Evolutionary conservation across 305 asterid genomes (phyloP), one percentile per base, ranked within the genome.

Genomic region (Coffea humblotiana): DNA sequence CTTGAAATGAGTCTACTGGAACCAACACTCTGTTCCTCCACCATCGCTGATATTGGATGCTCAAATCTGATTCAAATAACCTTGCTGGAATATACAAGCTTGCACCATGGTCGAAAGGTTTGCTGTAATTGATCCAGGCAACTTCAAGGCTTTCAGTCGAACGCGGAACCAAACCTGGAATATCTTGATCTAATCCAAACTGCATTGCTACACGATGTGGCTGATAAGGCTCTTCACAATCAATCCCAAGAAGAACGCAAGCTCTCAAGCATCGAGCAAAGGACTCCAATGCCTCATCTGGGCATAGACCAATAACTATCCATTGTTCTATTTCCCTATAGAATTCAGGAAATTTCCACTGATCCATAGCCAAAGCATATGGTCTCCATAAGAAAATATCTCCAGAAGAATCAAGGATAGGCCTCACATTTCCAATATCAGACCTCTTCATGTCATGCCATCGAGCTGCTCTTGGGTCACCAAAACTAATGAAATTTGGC

Each of bases 131-230:
- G 10, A 60, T 48, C 86, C 86, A 86, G 13, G 82, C 74, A 51
- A 60, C 64, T 21, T 84, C 80, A 0, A 29, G 69, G 47, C 73
- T 49, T 52, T 16, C 67, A 77, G n/a, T 19, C 2, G 65, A 71
- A 14, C 72, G 73, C 19, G 75, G 52, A 64, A 80, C 58, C 81
- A 88, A 60, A 11, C 45, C 80, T 5, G 89, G 92, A 67, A 87
- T 64, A 73, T 87, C 90, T 77, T 88, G 92, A 65, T 89, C 90
- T 0, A 79, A 63, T 10, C 92, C 91, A 72, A 86, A 84, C 51
- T 89, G 91, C 88, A 86, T 76, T 3, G 91, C 89, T 2, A 88
- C 91, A 25, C 90, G 81, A 52, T 87, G 89, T 3, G 90, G 91
- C 74, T 70, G 85, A 54, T 89, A 86, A 45, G 79, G 79, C 69